phyloP scores from a whole-genome alignment of 2,329 filamentous ascomycete genomes.

The Cyclaneusma minus region DNA sequence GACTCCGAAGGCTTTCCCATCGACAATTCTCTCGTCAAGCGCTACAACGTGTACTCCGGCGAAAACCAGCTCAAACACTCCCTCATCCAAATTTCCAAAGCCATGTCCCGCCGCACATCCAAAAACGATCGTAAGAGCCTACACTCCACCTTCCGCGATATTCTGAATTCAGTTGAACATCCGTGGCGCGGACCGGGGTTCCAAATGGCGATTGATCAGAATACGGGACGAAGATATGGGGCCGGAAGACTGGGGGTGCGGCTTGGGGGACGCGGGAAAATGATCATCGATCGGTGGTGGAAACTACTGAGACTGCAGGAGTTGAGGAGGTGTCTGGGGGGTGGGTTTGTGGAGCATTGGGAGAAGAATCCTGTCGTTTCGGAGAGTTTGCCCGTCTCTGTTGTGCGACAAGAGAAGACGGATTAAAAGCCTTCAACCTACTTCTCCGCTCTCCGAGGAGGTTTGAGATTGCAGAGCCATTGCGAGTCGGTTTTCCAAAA shows the following conservation, averaged over 20 bases:
- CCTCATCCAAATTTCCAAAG: constrained; percentile 41
- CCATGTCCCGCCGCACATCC: constrained; percentile 44
- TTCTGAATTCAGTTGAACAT: constrained; percentile 49
- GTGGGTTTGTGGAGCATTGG: constrained; percentile 48
- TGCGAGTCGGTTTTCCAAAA: no score
- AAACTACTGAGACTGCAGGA: constrained; percentile 49
- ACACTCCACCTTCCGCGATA: constrained; percentile 51
- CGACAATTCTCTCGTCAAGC: constrained; percentile 34
- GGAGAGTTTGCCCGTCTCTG: constrained; percentile 42
- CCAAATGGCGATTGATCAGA: constrained; percentile 44
- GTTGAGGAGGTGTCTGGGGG: constrained; percentile 42
- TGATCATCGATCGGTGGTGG: constrained; percentile 61
- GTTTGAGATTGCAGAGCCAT: no score
- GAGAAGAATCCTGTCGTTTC: constrained; percentile 44
- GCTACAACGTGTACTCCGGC: constrained; percentile 52
- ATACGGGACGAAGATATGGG: constrained; percentile 43
- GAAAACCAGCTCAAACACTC: constrained; percentile 42
- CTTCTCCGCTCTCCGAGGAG: no score
- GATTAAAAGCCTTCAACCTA: no score
- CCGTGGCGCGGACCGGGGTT: constrained; percentile 52
- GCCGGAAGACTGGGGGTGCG: constrained; percentile 45
- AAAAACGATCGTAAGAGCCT: constrained; percentile 52
- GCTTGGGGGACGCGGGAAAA: constrained; percentile 39
- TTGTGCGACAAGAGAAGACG: no score
- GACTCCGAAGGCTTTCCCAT: constrained; percentile 18